Percentiles rank a stretch among this genome's conserved stretches.
Evolutionary conservation across 345 rosid species (phyloP).

Genomic region (Crucihimalaya himalaica): DNA sequence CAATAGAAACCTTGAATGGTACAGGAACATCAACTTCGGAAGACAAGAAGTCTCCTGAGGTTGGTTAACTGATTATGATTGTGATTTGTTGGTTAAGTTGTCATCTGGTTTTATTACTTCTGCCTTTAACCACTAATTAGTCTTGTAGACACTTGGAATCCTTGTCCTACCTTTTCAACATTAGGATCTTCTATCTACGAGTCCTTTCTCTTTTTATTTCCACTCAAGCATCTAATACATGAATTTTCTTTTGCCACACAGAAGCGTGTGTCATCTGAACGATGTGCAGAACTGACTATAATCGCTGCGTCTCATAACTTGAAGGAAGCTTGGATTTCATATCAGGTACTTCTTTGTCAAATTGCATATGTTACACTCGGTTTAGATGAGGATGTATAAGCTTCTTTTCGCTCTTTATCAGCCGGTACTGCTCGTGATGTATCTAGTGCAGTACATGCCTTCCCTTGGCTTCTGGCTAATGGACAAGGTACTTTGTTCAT

Average conservation of each 20-base stretch:
- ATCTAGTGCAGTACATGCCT: constrained; percentile 90
- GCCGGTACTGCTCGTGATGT: constrained; percentile 93
- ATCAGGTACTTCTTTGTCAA: constrained; percentile 59
- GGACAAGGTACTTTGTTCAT: constrained; percentile 72
- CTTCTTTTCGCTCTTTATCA: constrained; percentile 36
- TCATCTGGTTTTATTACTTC: not conserved
- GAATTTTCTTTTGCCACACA: constrained; percentile 36
- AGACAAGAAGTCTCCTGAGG: constrained; percentile 57
- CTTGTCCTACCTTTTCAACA: not conserved
- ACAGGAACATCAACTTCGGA: constrained; percentile 56
- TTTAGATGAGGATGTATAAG: not conserved
- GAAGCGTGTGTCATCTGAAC: constrained; percentile 80
- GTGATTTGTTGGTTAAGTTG: constrained; percentile 1
- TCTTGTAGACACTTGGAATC: not conserved
- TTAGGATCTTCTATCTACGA: not conserved
- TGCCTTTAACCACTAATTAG: not conserved
- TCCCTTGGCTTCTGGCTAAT: constrained; percentile 85
- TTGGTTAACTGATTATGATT: constrained; percentile 26
- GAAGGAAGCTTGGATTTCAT: constrained; percentile 96
- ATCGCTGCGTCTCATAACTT: constrained; percentile 79
- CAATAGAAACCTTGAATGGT: constrained; percentile 68
- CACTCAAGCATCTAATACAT: not conserved
- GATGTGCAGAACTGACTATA: constrained; percentile 84
- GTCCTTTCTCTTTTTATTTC: constrained; percentile 9
- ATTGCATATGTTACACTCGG: not conserved